Evolutionary conservation across 2,329 filamentous ascomycete genomes (phyloP).

Genomic region (Colletotrichum spaethianum): DNA sequence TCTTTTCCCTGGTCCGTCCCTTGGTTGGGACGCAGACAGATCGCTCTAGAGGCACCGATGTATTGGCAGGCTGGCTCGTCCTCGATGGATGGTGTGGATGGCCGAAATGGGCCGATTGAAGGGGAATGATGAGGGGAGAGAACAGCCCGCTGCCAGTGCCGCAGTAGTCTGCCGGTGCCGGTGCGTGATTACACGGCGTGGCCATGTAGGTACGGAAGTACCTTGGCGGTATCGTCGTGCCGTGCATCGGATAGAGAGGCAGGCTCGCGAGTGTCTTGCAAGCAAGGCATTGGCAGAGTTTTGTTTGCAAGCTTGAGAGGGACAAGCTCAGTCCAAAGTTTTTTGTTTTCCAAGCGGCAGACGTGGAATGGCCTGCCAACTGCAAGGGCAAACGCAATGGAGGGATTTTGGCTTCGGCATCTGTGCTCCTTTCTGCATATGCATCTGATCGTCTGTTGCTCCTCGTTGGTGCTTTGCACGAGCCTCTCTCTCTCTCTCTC

Average conservation of each 20-base stretch:
- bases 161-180: background rate
- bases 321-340: constrained; percentile 18
- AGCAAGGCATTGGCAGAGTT: constrained; percentile 28
- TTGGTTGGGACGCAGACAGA: constrained; percentile 10
- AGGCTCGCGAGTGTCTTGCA: constrained; percentile 25
- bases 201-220: constrained; percentile 1
- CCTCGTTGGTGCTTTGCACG: constrained; percentile 26
- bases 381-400: constrained; percentile 27
- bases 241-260: background rate
- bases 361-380: constrained; percentile 29
- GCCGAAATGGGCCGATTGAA: constrained; percentile 26
- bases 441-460: constrained; percentile 27
- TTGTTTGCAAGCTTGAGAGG: background rate
- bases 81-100: constrained; percentile 4
- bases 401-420: constrained; percentile 11
- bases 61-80: constrained; percentile 13
- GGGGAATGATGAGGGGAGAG: constrained; percentile 7
- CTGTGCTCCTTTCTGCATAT: constrained; percentile 35
- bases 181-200: constrained; percentile 17
- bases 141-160: constrained; percentile 16
- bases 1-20: background rate
- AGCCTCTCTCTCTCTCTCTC: constrained; percentile 9
- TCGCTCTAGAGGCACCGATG: background rate
- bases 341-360: constrained; percentile 8
- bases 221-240: background rate